These are phyloP conservation scores for Priceomyces castillae DNA, from an alignment of 805 yeast genomes.

Conservation along the genomic window DNA sequence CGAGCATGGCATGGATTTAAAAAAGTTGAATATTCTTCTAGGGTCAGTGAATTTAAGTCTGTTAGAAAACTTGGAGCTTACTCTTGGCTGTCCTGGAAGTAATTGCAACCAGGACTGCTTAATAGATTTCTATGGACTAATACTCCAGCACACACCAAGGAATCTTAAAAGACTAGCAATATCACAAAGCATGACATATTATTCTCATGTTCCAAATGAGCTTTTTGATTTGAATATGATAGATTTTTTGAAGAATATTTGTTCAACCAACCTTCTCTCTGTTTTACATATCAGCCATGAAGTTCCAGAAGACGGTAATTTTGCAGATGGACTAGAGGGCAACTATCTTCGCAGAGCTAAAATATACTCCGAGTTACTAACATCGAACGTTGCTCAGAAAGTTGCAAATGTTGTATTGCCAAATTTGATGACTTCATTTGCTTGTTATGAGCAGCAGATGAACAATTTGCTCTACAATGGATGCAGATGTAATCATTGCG, in stretches of 20 bases:
- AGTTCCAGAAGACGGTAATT: slow-evolving; percentile 56
- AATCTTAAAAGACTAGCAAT: slow-evolving; percentile 36
- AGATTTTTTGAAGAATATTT: slow-evolving; percentile 18
- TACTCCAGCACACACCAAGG: slow-evolving; percentile 27
- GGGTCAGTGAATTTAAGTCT: slow-evolving; percentile 10
- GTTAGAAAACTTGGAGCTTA: slow-evolving; percentile 45
- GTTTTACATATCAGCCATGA: slow-evolving; percentile 54
- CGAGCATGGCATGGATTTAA: slow-evolving; percentile 12
- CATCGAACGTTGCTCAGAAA: slow-evolving; percentile 28
- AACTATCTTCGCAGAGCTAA: slow-evolving; percentile 60
- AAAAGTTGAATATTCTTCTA: slow-evolving; percentile 10
- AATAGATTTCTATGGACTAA: slow-evolving; percentile 37
- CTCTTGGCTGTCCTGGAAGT: slow-evolving; percentile 49
- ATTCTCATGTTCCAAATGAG: slow-evolving; percentile 26
- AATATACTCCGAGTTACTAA: slow-evolving; percentile 48
- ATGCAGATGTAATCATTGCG: slow-evolving; percentile 62
- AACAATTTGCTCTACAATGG: slow-evolving; percentile 79
- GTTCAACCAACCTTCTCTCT: slow-evolving; percentile 21
- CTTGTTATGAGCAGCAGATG: slow-evolving; percentile 69
- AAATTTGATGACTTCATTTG: slow-evolving; percentile 53
- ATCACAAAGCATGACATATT: slow-evolving; percentile 29
- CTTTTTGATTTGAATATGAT: slow-evolving; percentile 51
- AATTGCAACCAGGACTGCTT: slow-evolving; percentile 45
- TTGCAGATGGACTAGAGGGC: slow-evolving; percentile 70
- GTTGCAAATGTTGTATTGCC: slow-evolving; percentile 54